phyloP scores from a whole-genome alignment of 768 basidiomycete species.

The Psilocybe sp. region DNA sequence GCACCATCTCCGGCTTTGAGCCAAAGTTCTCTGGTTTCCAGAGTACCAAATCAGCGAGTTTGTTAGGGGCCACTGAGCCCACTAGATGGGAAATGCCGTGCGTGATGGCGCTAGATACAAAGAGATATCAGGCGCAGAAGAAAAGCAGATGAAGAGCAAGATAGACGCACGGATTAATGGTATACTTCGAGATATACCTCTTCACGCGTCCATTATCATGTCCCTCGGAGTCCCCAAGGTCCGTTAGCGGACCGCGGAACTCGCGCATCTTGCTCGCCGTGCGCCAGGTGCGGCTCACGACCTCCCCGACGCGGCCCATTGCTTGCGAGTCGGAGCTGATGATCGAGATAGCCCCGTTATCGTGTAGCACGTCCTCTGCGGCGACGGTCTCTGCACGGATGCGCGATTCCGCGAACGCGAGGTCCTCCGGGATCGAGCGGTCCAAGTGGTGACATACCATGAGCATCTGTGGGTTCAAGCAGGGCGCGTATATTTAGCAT shows the following conservation, averaged over 20 bases:
- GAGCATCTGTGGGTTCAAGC: constrained; percentile 69
- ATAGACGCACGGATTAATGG: constrained; percentile 85
- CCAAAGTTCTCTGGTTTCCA: constrained; percentile 97
- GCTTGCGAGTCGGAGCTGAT: constrained; percentile 96
- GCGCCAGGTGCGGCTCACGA: constrained; percentile 89
- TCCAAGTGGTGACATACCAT: constrained; percentile 99
- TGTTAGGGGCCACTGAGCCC: constrained; percentile 79
- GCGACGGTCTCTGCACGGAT: constrained; percentile 97
- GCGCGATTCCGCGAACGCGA: constrained; percentile 94
- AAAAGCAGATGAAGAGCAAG: not conserved
- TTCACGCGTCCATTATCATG: constrained; percentile 90
- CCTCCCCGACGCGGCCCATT: constrained; percentile 98
- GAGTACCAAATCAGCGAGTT: constrained; percentile 89
- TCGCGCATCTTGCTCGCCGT: constrained; percentile 95
- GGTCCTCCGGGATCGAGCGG: constrained; percentile 85
- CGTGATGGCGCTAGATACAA: constrained; percentile 70
- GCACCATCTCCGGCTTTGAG: constrained; percentile 86
- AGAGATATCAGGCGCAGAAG: constrained; percentile 1
- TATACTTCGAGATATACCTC: constrained; percentile 94
- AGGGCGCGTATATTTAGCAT: not conserved
- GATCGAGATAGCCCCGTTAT: constrained; percentile 93
- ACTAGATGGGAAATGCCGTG: constrained; percentile 89
- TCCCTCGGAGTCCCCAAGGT: constrained; percentile 66
- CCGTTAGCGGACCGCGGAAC: constrained; percentile 66
- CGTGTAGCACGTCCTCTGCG: constrained; percentile 94